Percentiles rank a stretch among this genome's conserved stretches.
These are phyloP conservation scores for Colletotrichum sp. DNA, from an alignment of 2,329 filamentous ascomycete species.

Conservation along the genomic window DNA sequence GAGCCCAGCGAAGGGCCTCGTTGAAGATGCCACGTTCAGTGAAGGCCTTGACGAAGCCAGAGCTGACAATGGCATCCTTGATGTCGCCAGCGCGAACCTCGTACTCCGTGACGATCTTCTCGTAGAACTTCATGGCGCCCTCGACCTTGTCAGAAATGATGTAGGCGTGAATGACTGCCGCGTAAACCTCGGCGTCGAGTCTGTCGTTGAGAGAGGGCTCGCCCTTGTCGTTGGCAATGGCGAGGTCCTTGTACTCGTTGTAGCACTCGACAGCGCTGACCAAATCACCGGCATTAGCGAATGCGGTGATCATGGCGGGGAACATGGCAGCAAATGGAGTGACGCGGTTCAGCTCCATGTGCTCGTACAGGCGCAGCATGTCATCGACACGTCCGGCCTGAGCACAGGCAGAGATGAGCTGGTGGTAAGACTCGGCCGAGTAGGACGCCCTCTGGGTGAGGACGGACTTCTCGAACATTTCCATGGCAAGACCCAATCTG, in stretches of 20 bases:
- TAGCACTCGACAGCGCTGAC: constrained; percentile 92
- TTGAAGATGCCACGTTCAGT: constrained; percentile 71
- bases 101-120: constrained; percentile 73
- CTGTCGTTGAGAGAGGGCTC: constrained; percentile 70
- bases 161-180: constrained; percentile 89
- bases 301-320: constrained; percentile 93
- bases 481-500: constrained; percentile 82
- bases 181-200: constrained; percentile 84
- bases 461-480: constrained; percentile 81
- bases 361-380: constrained; percentile 89
- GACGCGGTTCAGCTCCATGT: constrained; percentile 83
- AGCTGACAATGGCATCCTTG: constrained; percentile 72
- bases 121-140: constrained; percentile 84
- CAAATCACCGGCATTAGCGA: constrained; percentile 80
- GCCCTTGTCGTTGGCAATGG: constrained; percentile 83
- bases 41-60: constrained; percentile 81
- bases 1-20: constrained; percentile 76
- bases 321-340: constrained; percentile 82
- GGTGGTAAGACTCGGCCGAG: constrained; percentile 81
- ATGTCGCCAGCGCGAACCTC: constrained; percentile 64
- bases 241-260: constrained; percentile 89
- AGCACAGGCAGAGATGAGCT: constrained; percentile 87
- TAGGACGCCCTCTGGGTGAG: constrained; percentile 67
- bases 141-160: constrained; percentile 79
- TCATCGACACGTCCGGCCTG: constrained; percentile 80